These are phyloP conservation scores for Lithocarpus polystachyus DNA, from an alignment of 306 rosid species.

Conservation along the genomic window DNA sequence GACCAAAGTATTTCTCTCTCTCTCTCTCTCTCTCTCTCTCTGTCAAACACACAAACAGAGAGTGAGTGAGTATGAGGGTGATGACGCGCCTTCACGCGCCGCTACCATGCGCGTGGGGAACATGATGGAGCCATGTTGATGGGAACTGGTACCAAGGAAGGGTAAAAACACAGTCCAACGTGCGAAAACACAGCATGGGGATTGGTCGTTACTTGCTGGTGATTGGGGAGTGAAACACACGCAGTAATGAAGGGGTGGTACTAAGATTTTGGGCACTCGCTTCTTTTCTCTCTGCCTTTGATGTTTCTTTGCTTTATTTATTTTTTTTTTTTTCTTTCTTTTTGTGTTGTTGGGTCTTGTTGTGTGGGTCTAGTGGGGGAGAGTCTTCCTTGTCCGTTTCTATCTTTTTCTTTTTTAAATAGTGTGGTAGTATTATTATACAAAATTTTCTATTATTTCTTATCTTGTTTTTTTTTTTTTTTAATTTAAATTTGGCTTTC, in stretches of 20 bases:
- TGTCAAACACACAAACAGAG: background rate
- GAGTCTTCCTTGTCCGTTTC: slow-evolving; percentile 46
- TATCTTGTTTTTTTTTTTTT: too few relatives aligned
- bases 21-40: too few relatives aligned
- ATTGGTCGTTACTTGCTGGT: slow-evolving; percentile 30
- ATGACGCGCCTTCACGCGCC: slow-evolving; percentile 39
- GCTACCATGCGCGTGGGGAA: slow-evolving; percentile 44
- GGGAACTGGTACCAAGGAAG: slow-evolving; percentile 22
- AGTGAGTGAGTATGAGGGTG: slow-evolving; percentile 25
- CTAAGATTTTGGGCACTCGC: background rate
- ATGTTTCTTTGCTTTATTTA: background rate
- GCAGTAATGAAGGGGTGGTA: slow-evolving; percentile 22
- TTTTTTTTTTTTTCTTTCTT: background rate
- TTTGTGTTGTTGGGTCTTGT: slow-evolving; percentile 43
- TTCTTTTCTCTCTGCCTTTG: background rate
- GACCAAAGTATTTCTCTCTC: background rate
- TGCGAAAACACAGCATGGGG: slow-evolving; percentile 28
- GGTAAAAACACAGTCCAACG: slow-evolving; percentile 37
- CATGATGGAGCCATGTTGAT: slow-evolving; percentile 11
- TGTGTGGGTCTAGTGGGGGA: slow-evolving; percentile 46
- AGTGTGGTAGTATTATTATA: too few relatives aligned
- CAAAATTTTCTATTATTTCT: background rate
- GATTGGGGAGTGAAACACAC: slow-evolving; percentile 53
- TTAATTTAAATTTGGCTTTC: background rate
- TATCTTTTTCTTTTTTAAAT: slow-evolving; percentile 20